Conservation (phyloP, 805 yeast genomes). For the Priceomyces medius region DNA sequence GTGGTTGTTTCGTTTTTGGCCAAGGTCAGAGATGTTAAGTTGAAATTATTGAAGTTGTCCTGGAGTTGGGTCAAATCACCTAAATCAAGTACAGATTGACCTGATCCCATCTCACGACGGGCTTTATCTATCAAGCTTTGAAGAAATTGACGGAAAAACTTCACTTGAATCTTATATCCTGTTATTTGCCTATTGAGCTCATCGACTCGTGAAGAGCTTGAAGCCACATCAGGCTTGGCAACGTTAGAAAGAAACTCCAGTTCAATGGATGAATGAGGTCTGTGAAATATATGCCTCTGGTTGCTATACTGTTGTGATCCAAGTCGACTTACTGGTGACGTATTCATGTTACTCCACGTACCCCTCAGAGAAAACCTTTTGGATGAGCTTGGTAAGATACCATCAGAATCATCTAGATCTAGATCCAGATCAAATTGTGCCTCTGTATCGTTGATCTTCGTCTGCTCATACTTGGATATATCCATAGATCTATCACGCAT, state of each 20-base stretch:
- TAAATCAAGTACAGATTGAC: constrained; percentile 3
- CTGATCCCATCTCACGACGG: not conserved
- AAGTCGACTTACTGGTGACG: not conserved
- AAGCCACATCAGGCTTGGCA: constrained; percentile 15
- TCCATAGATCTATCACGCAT: constrained; percentile 5
- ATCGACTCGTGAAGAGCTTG: constrained; percentile 19
- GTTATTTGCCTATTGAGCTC: constrained; percentile 36
- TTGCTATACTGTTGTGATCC: not conserved
- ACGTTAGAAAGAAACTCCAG: not conserved
- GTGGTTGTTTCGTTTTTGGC: constrained; percentile 7
- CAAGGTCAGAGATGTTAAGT: constrained; percentile 8
- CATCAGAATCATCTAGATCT: constrained; percentile 14
- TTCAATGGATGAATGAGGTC: not conserved
- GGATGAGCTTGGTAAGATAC: constrained; percentile 1
- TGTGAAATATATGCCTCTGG: not conserved
- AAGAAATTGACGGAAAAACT: constrained; percentile 39
- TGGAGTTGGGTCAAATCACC: constrained; percentile 20
- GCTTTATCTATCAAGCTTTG: constrained; percentile 33
- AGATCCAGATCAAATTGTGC: constrained; percentile 20
- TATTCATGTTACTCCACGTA: not conserved
- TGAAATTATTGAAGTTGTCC: constrained; percentile 12
- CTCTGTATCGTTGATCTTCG: constrained; percentile 21
- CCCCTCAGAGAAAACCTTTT: not conserved
- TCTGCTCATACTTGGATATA: constrained; percentile 9
- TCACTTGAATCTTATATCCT: constrained; percentile 37